Conservation (phyloP, 495 filamentous ascomycete genomes). For the Penicillium arizonense region DNA sequence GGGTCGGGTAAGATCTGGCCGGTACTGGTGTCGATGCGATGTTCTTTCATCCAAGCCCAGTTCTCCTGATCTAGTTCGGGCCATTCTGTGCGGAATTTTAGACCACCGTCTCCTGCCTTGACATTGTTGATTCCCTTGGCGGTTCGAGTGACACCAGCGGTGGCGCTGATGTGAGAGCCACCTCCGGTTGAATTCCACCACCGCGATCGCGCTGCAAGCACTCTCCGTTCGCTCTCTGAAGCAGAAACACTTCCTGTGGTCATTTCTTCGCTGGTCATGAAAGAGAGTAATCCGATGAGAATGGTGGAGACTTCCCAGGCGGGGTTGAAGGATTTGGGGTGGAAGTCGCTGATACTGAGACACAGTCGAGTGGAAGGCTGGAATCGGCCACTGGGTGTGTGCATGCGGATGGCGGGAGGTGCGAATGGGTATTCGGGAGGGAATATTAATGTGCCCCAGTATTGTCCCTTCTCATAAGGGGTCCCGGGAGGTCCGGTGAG, state of each 20-base stretch:
- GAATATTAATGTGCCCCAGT: conserved; percentile 97
- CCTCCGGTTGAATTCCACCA: conserved; percentile 99
- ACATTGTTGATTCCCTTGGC: conserved; percentile 63
- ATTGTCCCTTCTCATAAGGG: conserved; percentile 92
- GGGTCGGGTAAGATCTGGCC: conserved; percentile 56
- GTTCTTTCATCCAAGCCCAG: conserved; percentile 86
- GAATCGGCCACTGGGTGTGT: conserved; percentile 94
- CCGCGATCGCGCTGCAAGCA: conserved; percentile 71
- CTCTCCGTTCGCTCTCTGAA: conserved; percentile 72
- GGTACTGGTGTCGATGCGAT: conserved; percentile 75
- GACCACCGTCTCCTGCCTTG: conserved; percentile 84
- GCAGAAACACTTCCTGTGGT: conserved; percentile 90
- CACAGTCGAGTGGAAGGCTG: conserved; percentile 89
- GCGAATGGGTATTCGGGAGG: conserved; percentile 96
- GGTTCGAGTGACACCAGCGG: conserved; percentile 43
- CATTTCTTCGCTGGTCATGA: conserved; percentile 99
- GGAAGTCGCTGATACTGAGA: conserved; percentile 94
- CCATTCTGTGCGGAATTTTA: conserved; percentile 89
- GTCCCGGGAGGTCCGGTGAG: conserved; percentile 93
- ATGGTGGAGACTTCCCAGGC: conserved; percentile 99
- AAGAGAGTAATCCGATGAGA: conserved; percentile 86
- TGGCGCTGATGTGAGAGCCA: conserved; percentile 62
- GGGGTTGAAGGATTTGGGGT: conserved; percentile 96
- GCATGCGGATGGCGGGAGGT: conserved; percentile 97
- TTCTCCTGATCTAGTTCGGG: conserved; percentile 88